phyloP scores from a whole-genome alignment of 345 rosid species.

The Eucalyptus pauciflora region DNA sequence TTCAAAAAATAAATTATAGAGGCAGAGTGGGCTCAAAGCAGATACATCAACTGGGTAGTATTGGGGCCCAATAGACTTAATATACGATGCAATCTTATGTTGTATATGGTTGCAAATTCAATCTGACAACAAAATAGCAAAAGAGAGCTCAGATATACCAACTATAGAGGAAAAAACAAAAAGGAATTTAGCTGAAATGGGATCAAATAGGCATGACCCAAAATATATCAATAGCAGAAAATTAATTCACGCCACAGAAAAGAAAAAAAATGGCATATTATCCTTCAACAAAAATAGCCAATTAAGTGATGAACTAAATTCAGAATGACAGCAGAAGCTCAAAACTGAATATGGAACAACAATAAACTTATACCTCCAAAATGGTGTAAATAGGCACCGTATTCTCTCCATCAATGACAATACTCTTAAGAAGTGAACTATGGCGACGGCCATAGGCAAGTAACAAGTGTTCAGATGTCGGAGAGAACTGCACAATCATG shows the following conservation, averaged over 20 bases:
- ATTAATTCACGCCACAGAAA: background rate
- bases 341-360: background rate
- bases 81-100: background rate
- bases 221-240: background rate
- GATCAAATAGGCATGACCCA: background rate
- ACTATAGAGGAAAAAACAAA: background rate
- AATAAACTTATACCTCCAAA: conserved; percentile 54
- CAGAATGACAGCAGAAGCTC: background rate
- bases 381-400: conserved; percentile 82
- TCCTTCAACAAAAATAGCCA: background rate
- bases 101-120: background rate
- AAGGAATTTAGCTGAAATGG: background rate
- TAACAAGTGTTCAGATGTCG: conserved; percentile 87
- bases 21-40: background rate
- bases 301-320: background rate
- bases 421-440: conserved; percentile 77
- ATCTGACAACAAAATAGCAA: background rate
- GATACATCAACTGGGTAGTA: background rate
- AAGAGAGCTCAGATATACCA: background rate
- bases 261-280: background rate
- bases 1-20: background rate
- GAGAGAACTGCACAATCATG: conserved; percentile 75
- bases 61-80: background rate
- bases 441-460: conserved; percentile 98
- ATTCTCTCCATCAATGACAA: conserved; percentile 78